phyloP scores from a whole-genome alignment of 2,329 filamentous ascomycete species.

The Hypomyces rosellus region DNA sequence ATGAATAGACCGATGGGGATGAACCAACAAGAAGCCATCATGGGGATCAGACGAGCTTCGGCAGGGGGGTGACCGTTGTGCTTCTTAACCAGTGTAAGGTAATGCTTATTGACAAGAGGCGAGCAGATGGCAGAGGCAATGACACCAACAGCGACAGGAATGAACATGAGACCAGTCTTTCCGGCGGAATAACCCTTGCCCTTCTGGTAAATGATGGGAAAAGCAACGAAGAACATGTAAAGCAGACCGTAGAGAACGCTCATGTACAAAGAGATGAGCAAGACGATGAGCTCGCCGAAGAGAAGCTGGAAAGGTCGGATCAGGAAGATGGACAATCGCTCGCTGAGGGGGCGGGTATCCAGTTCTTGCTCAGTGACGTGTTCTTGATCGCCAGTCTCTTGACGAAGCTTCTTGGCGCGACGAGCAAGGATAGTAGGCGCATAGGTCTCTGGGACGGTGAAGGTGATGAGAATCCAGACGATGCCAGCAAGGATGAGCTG shows the following conservation, averaged over 20 bases:
- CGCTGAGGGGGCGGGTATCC: conserved; percentile 60
- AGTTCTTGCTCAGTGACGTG: conserved; percentile 78
- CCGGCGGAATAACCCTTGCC: conserved; percentile 73
- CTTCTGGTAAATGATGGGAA: conserved; percentile 64
- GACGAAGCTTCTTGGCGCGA: conserved; percentile 66
- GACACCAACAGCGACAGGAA: conserved; percentile 73
- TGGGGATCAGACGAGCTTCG: conserved; percentile 72
- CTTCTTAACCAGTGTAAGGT: conserved; percentile 56
- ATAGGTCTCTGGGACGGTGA: conserved; percentile 89
- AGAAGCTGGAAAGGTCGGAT: conserved; percentile 80
- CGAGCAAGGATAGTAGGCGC: conserved; percentile 68
- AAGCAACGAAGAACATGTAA: conserved; percentile 74
- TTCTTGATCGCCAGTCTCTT: conserved; percentile 57
- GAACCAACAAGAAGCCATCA: conserved; percentile 72
- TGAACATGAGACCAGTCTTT: conserved; percentile 79
- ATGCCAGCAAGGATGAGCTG: conserved; percentile 68
- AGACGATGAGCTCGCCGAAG: conserved; percentile 76
- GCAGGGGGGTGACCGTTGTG: conserved; percentile 69
- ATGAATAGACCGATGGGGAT: conserved; percentile 55
- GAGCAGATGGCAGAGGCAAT: conserved; percentile 59
- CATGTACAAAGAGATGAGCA: conserved; percentile 82
- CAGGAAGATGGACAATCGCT: conserved; percentile 68
- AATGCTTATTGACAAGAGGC: conserved; percentile 75
- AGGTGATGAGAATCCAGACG: conserved; percentile 70
- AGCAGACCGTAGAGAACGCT: conserved; percentile 68